Evolutionary conservation across 768 basidiomycete species (phyloP), one percentile per base, ranked within the genome.

Genomic region (Mycena amicta): DNA sequence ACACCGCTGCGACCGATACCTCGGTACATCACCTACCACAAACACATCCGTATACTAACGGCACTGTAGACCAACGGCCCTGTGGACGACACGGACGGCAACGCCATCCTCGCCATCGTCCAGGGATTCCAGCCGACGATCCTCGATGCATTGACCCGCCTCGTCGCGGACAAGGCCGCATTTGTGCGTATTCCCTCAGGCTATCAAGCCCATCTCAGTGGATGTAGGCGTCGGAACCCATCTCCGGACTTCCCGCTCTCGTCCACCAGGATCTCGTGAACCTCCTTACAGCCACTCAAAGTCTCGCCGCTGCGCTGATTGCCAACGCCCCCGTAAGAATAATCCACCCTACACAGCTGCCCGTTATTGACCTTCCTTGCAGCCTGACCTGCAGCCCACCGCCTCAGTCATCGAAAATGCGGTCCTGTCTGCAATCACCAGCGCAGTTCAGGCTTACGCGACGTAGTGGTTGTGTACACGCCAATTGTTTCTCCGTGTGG

Each of bases 231-330:
- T 50, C 59, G 6, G 56, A 73, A 23, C 70, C 72, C 43, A 62
- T 75, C 45, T 68, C 66, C 45, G 71, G 70, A 16, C 33, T 72
- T 39, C 58, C 71, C 18, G 69, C 70, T n/a, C 61, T 77, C 28
- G 64, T 75, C 33, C 57, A 64, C 22, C 47, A 63, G 37, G 75
- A 75, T 52, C 66, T 77, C 4, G 47, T 53, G 13, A 60, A 45
- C 18, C 67, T 76, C 55, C 64, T 63, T 5, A 43, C 54, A 16
- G 45, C 33, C 47, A 70, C 70, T 13, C 50, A 46, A 30, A 49
- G 47, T 15, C 71, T 74, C 53, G 52, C 62, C 12, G 53, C 47
- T 28, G 69, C 71, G 6, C 51, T 75, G n/a, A 66, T 72, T 50
- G 64, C 50, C 18, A 46, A 53, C 25, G 67, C 71, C 2, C 72